Percentiles rank a stretch among this genome's conserved stretches.
Evolutionary conservation across 2,329 filamentous ascomycete species (phyloP).

Genomic region (Phaeosphaeria sp.): DNA sequence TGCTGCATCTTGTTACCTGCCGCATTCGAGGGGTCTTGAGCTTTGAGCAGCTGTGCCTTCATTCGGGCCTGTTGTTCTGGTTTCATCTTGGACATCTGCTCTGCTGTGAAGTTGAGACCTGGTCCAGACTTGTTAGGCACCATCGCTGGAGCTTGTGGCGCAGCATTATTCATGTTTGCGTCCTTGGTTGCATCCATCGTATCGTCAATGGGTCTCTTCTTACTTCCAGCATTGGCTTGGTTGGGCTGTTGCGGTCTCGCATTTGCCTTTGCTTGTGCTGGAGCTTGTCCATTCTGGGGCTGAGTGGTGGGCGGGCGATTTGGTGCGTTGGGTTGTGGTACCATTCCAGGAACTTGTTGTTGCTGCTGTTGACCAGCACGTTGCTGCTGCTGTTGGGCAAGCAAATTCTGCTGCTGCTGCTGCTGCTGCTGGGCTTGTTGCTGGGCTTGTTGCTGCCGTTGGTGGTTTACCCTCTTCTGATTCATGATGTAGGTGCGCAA

Average conservation of each 20-base stretch:
- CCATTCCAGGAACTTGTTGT: slow-evolving; percentile 25
- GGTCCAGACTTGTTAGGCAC: slow-evolving; percentile 41
- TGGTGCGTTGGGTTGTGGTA: slow-evolving; percentile 23
- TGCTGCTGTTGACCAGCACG: slow-evolving; percentile 20
- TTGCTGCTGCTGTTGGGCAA: slow-evolving; percentile 14
- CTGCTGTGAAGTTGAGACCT: slow-evolving; percentile 37
- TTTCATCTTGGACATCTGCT: slow-evolving; percentile 43
- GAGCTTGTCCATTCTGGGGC: slow-evolving; percentile 26
- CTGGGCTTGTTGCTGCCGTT: slow-evolving; percentile 12
- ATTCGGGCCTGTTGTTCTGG: slow-evolving; percentile 41
- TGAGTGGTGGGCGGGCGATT: slow-evolving; percentile 32
- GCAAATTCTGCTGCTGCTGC: slow-evolving; percentile 14
- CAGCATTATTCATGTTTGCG: slow-evolving; percentile 20
- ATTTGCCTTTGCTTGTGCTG: slow-evolving; percentile 31
- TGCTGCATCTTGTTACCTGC: slow-evolving; percentile 35
- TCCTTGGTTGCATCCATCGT: slow-evolving; percentile 46
- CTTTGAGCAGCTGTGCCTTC: slow-evolving; percentile 41
- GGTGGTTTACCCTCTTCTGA: slow-evolving; percentile 26
- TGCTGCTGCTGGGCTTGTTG: slow-evolving; percentile 16
- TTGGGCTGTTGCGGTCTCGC: slow-evolving; percentile 24
- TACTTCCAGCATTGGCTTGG: slow-evolving; percentile 23
- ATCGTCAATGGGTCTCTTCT: slow-evolving; percentile 52
- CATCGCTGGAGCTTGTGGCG: slow-evolving; percentile 47
- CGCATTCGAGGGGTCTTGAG: slow-evolving; percentile 40
- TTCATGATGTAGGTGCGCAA: slow-evolving; percentile 33